Conservation (phyloP, 2,329 filamentous ascomycete species). For the Plenodomus tracheiphilus region DNA sequence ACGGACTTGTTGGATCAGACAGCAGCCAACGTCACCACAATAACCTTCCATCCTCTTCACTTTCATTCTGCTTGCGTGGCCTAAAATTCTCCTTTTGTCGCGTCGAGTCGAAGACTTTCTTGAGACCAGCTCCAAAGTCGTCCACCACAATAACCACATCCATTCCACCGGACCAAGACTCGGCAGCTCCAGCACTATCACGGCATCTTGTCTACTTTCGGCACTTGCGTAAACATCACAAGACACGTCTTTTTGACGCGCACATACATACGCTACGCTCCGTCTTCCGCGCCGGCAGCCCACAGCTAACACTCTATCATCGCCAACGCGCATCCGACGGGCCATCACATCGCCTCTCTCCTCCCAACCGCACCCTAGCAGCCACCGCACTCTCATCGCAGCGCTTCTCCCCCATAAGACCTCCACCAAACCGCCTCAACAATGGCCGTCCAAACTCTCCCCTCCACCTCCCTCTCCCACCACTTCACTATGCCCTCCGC, state of each 20-base stretch:
- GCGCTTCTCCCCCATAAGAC: neutral
- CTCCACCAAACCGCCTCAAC: neutral
- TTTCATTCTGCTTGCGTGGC: neutral
- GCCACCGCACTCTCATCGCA: neutral
- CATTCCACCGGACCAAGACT: constrained; percentile 9
- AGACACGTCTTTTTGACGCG: neutral
- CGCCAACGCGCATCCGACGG: constrained; percentile 9
- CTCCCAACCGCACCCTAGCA: neutral
- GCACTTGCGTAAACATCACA: constrained; percentile 1
- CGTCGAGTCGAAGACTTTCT: constrained; percentile 3
- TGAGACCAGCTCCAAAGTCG: neutral
- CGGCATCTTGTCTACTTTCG: constrained; percentile 13
- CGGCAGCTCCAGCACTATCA: constrained; percentile 12
- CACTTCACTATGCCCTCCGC: constrained; percentile 10
- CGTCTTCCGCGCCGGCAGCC: constrained; percentile 9
- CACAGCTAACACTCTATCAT: constrained; percentile 5
- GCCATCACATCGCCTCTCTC: neutral
- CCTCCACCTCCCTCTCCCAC: neutral
- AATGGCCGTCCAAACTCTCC: neutral
- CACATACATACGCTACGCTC: neutral
- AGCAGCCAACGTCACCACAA: constrained; percentile 3
- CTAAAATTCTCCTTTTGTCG: neutral
- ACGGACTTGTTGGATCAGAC: neutral
- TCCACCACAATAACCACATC: constrained; percentile 3
- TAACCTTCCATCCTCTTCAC: constrained; percentile 8